Evolutionary conservation across 1,139 yeast species (phyloP).

Genomic region (Geotrichum fermentans): DNA sequence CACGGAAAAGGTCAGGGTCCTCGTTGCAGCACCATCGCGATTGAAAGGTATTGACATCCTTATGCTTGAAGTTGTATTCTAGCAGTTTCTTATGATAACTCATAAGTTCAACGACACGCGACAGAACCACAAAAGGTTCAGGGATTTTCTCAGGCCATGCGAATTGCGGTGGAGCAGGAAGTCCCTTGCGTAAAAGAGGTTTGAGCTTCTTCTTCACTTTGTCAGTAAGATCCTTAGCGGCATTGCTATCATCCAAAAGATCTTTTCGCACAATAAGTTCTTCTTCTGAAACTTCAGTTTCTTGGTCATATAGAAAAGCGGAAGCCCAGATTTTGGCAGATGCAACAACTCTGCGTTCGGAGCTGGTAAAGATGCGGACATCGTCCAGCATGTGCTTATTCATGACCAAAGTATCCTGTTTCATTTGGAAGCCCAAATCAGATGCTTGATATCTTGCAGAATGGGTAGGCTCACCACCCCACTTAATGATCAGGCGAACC

Average conservation of each 20-base stretch:
- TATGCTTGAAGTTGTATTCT: slow-evolving; percentile 70
- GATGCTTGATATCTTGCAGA: slow-evolving; percentile 91
- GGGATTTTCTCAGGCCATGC: slow-evolving; percentile 99
- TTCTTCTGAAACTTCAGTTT: slow-evolving; percentile 63
- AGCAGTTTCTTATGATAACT: slow-evolving; percentile 79
- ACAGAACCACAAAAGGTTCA: slow-evolving; percentile 87
- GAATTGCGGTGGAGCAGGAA: slow-evolving; percentile 97
- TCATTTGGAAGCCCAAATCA: slow-evolving; percentile 90
- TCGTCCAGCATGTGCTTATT: slow-evolving; percentile 79
- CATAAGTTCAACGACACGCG: slow-evolving; percentile 92
- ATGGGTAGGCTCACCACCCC: slow-evolving; percentile 99
- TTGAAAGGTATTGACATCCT: slow-evolving; percentile 66
- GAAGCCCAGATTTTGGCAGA: slow-evolving; percentile 86
- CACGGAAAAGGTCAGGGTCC: slow-evolving; percentile 81
- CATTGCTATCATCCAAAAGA: slow-evolving; percentile 89
- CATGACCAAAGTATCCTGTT: slow-evolving; percentile 82
- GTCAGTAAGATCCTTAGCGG: slow-evolving; percentile 96
- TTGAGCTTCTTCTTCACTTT: slow-evolving; percentile 93
- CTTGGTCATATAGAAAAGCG: slow-evolving; percentile 64
- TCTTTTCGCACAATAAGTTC: slow-evolving; percentile 82
- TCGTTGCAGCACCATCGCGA: slow-evolving; percentile 93
- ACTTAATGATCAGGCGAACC: slow-evolving; percentile 88
- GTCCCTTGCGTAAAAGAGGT: slow-evolving; percentile 89
- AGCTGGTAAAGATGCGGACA: slow-evolving; percentile 81
- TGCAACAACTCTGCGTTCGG: slow-evolving; percentile 89